Conservation (phyloP, 2,329 filamentous ascomycete genomes). For the Fusarium bactridioides region DNA sequence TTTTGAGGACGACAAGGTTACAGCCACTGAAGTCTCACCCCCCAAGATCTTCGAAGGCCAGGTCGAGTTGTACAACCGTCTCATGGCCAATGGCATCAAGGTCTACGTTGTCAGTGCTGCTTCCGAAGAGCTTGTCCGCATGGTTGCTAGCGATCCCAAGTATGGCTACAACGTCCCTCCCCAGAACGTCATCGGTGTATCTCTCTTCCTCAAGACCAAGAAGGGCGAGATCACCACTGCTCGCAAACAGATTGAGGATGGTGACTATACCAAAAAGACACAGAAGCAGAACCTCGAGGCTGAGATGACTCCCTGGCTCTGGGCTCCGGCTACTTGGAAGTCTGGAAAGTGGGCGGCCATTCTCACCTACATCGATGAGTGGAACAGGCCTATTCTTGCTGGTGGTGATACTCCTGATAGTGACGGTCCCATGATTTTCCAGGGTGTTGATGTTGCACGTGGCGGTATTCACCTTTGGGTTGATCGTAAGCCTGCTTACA, state of each 20-base stretch:
- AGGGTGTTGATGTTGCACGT: conserved; percentile 52
- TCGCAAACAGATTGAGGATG: conserved; percentile 51
- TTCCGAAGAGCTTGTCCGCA: conserved; percentile 55
- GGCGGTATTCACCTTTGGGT: conserved; percentile 54
- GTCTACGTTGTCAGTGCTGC: conserved; percentile 54
- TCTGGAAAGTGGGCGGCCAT: conserved; percentile 55
- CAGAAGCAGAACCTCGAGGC: conserved; percentile 49
- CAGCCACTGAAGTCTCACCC: conserved; percentile 41
- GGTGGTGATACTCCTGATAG: conserved; percentile 54
- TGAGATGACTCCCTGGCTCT: conserved; percentile 52
- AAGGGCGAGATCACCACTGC: conserved; percentile 46
- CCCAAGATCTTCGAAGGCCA: conserved; percentile 52
- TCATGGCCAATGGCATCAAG: conserved; percentile 53
- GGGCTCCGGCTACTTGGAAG: conserved; percentile 54
- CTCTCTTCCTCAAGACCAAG: conserved; percentile 46
- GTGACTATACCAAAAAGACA: conserved; percentile 44
- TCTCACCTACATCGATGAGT: conserved; percentile 52
- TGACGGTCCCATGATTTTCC: conserved; percentile 55
- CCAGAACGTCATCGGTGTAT: conserved; percentile 55
- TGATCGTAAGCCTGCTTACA: conserved; percentile 48
- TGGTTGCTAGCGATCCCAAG: conserved; percentile 54
- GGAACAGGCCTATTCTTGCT: conserved; percentile 53
- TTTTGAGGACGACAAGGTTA: conserved; percentile 46
- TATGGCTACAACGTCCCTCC: conserved; percentile 56
- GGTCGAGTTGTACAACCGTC: conserved; percentile 53